Base-by-base conservation (phyloP, 2,329 filamentous ascomycete genomes). In the Calonectria hawksworthii region DNA sequence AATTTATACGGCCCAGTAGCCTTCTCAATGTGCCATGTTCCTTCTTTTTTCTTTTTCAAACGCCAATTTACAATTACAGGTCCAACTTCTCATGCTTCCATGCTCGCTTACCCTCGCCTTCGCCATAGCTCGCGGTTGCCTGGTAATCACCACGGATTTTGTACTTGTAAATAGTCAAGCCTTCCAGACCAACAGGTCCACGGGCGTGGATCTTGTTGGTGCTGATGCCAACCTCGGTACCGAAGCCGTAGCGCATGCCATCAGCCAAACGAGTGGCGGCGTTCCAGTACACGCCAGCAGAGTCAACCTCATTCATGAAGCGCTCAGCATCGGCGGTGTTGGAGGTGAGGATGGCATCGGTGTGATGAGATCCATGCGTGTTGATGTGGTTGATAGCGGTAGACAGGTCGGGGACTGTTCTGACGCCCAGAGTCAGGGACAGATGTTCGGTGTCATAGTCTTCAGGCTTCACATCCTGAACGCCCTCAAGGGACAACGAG, bases 121-220 rank as follows among this genome's bases (percentile, higher is more conserved):
- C 90, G 14, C 92, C 92, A 76, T 98, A 99, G 70, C 92, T 92
- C 0, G 91, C 91, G 28, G 95, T 95, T n/a, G 93, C 89, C 79
- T 99, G 97, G 13, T 96, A 97, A 74, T 91, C 88, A 0, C 96
- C 97, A 47, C 94, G 89, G 76, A 99, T 90, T 85, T 97, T 92
- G 88, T 98, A 99, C 88, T 98, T 98, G 87, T 99, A 98, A 76
- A 99, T 99, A 83, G 95, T 98, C 84, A 99, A 86, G 0, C 97
- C 97, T 83, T 99, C 97, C 68, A 99, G 87, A 1, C 97, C 97
- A 8, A 99, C 97, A 0, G 97, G 97, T 0, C 97, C 97, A 66
- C 97, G 90, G 1, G 95, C 94, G 84, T 99, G 97, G 77, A 99
- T 98, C 89, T 99, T 99, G 89, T 98, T 99, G 65, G 97, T 99